Base-by-base conservation (phyloP, 2,329 filamentous ascomycete genomes). In the Fusarium haematococcum region DNA sequence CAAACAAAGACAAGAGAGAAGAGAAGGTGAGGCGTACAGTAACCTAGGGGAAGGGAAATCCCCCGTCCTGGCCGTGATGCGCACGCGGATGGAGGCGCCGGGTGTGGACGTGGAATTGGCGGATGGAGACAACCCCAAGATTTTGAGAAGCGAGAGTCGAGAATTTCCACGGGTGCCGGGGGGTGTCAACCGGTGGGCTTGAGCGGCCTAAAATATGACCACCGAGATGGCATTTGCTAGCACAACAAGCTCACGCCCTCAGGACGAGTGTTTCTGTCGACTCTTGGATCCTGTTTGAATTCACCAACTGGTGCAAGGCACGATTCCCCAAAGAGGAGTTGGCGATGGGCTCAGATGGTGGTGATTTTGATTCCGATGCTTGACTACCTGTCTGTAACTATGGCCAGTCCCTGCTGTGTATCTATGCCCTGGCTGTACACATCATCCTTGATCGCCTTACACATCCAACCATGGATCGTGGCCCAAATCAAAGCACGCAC, bases 241-340 rank as follows among this genome's bases (percentile, higher is more conserved):
- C 71, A 45, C 71, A 69, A 63, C 58, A 69, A 50, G 41, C 43
- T 58, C 61, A 56, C 65, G 45, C 32, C 35, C 41, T 64, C 41
- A 52, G 39, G 54, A 43, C 62, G 58, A 59, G 35, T 39, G 58
- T 69, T 67, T 32, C 14, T 11, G 11, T 13, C 7, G 20, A 45
- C 25, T 68, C 23, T 59, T 60, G 61, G 52, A n/a, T 48, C 60
- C 54, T 39, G 23, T 39, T 72, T 62, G 54, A 54, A 67, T 54
- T 60, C 68, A 74, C 65, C 72, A 39, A 74, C 58, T 39, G 27
- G 45, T 59, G 52, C 59, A 61, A 73, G 69, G 69, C 33, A 64
- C 69, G 67, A 63, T 75, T 75, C 73, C 73, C 69, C 45, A 70
- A 74, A 75, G 57, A 74, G 73, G 73, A 68, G 66, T 71, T 75